These are phyloP conservation scores for Podospora fimiseda DNA, from an alignment of 495 filamentous ascomycete genomes.

Conservation along the genomic window DNA sequence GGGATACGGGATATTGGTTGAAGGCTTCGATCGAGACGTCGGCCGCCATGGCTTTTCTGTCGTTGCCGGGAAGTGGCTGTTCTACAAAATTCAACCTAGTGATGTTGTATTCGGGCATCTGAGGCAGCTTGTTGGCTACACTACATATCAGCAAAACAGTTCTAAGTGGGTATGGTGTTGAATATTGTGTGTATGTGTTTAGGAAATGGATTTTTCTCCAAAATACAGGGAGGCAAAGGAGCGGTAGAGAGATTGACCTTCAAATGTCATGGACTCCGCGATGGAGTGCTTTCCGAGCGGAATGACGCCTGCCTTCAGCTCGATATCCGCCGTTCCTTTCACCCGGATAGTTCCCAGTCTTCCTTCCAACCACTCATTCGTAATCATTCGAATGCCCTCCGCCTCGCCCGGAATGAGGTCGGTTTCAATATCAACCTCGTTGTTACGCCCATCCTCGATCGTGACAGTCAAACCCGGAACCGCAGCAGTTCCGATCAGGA, in stretches of 20 bases:
- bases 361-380: slow-evolving; percentile 82
- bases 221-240: slow-evolving; percentile 48
- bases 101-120: slow-evolving; percentile 71
- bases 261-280: slow-evolving; percentile 63
- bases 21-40: slow-evolving; percentile 62
- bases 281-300: slow-evolving; percentile 66
- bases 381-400: slow-evolving; percentile 71
- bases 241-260: slow-evolving; percentile 66
- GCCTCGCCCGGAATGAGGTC: slow-evolving; percentile 69
- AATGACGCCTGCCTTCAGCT: slow-evolving; percentile 71
- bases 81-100: slow-evolving; percentile 70
- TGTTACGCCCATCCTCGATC: slow-evolving; percentile 69
- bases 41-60: slow-evolving; percentile 61
- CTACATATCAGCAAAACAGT: slow-evolving; percentile 23
- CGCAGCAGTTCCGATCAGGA: slow-evolving; percentile 67
- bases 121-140: slow-evolving; percentile 61
- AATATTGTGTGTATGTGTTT: slow-evolving; percentile 8
- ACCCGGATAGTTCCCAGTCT: slow-evolving; percentile 60
- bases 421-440: slow-evolving; percentile 67
- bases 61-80: slow-evolving; percentile 37
- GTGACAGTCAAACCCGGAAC: slow-evolving; percentile 67
- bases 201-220: slow-evolving; percentile 41
- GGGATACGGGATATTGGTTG: slow-evolving; percentile 67
- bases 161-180: neutral
- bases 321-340: slow-evolving; percentile 60